phyloP scores from a whole-genome alignment of 495 filamentous ascomycete genomes.

The Hypoxylon perforatum region DNA sequence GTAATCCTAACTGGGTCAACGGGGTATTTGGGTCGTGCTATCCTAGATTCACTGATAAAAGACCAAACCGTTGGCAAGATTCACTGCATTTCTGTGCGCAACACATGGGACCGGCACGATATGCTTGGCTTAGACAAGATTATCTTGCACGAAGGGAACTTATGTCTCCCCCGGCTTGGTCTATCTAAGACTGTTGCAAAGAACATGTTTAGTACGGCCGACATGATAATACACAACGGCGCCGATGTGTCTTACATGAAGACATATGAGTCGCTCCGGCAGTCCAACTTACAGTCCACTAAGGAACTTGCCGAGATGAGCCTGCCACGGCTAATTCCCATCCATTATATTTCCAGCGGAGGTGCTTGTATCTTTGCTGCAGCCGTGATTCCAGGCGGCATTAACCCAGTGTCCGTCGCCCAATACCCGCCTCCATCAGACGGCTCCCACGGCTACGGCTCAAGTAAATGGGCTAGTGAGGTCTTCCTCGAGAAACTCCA shows the following conservation, averaged over 20 bases:
- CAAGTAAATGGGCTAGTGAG: slow-evolving; percentile 68
- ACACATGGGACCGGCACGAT: background rate
- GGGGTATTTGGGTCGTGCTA: slow-evolving; percentile 36
- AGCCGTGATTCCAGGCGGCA: slow-evolving; percentile 35
- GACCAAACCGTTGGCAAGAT: slow-evolving; percentile 28
- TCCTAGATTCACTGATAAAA: slow-evolving; percentile 26
- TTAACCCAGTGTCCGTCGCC: background rate
- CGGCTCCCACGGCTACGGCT: slow-evolving; percentile 57
- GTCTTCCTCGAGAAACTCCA: slow-evolving; percentile 53
- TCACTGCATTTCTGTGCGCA: slow-evolving; percentile 16
- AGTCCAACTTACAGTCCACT: slow-evolving; percentile 58
- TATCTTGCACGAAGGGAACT: slow-evolving; percentile 51
- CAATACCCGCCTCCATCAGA: slow-evolving; percentile 23
- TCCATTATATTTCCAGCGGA: slow-evolving; percentile 61
- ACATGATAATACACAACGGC: slow-evolving; percentile 64
- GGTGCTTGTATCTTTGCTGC: slow-evolving; percentile 24
- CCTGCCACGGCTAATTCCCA: slow-evolving; percentile 48
- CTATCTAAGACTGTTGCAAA: slow-evolving; percentile 38
- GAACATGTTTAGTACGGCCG: slow-evolving; percentile 45
- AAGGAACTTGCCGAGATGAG: slow-evolving; percentile 53
- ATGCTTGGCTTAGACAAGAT: slow-evolving; percentile 41
- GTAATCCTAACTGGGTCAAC: slow-evolving; percentile 50
- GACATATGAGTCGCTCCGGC: slow-evolving; percentile 54
- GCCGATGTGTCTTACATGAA: slow-evolving; percentile 63
- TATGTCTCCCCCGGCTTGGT: slow-evolving; percentile 54